These are phyloP conservation scores for Zalaria sp. DNA, from an alignment of 2,329 filamentous ascomycete genomes.

Conservation along the genomic window DNA sequence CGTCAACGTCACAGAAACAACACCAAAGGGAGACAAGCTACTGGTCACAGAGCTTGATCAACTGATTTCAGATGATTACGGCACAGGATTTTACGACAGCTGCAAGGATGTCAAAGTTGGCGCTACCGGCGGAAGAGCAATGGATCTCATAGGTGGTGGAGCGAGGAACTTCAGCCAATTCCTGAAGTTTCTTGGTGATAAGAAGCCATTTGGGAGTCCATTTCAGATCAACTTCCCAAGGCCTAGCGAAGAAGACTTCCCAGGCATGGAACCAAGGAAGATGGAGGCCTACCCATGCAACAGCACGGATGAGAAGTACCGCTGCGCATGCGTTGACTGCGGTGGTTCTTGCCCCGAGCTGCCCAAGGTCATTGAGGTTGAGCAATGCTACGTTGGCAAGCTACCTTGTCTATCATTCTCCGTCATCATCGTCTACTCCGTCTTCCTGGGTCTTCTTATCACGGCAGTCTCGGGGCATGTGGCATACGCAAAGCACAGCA, in stretches of 20 bases:
- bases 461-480: slow-evolving; percentile 58
- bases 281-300: slow-evolving; percentile 78
- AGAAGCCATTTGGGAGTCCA: slow-evolving; percentile 80
- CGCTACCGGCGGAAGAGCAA: slow-evolving; percentile 81
- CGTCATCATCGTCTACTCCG: slow-evolving; percentile 72
- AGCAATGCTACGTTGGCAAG: slow-evolving; percentile 67
- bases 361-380: slow-evolving; percentile 54
- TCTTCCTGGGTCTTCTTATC: slow-evolving; percentile 55
- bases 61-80: slow-evolving; percentile 71
- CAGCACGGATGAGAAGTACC: slow-evolving; percentile 69
- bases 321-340: slow-evolving; percentile 90
- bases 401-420: slow-evolving; percentile 91
- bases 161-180: slow-evolving; percentile 81
- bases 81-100: slow-evolving; percentile 81
- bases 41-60: slow-evolving; percentile 87
- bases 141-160: slow-evolving; percentile 90
- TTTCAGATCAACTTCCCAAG: slow-evolving; percentile 94
- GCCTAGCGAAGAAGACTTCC: slow-evolving; percentile 42
- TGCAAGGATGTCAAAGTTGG: slow-evolving; percentile 99
- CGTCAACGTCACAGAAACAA: slow-evolving; percentile 71
- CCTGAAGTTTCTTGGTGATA: slow-evolving; percentile 82
- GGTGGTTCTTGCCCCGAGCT: slow-evolving; percentile 72
- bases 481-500: slow-evolving; percentile 58
- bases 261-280: slow-evolving; percentile 56
- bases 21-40: slow-evolving; percentile 41